Evolutionary conservation across 1,284 basidiomycete species (phyloP).

Genomic region (Fomitopsis schrenkii): DNA sequence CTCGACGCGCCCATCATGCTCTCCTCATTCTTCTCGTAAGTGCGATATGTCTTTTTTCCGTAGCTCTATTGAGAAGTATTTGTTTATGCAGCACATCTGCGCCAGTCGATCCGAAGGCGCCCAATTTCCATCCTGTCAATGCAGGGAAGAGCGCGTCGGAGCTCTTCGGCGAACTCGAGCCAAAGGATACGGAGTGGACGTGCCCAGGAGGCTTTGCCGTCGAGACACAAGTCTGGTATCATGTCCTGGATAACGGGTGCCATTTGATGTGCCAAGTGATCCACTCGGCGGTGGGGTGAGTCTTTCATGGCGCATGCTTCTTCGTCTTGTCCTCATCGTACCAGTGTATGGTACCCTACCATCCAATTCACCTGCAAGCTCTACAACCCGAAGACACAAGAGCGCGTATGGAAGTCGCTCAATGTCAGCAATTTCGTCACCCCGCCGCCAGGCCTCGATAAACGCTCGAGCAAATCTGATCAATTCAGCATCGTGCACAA

Average conservation of each 20-base stretch:
- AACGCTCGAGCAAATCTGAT: conserved; percentile 87
- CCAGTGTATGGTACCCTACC: conserved; percentile 87
- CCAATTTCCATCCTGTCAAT: conserved; percentile 79
- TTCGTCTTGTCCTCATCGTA: neutral
- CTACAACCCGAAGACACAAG: conserved; percentile 77
- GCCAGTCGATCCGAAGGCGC: conserved; percentile 58
- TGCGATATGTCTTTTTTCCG: conserved; percentile 16
- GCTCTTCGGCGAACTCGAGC: conserved; percentile 67
- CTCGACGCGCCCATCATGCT: conserved; percentile 46
- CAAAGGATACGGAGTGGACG: conserved; percentile 79
- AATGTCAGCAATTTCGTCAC: conserved; percentile 85
- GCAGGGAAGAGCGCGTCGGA: conserved; percentile 47
- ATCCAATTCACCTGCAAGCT: conserved; percentile 96
- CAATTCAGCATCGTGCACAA: conserved; percentile 83
- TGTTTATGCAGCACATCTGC: conserved; percentile 40
- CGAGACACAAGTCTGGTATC: conserved; percentile 93
- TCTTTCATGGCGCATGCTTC: conserved; percentile 15
- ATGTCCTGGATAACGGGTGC: conserved; percentile 79
- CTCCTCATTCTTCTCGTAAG: conserved; percentile 69
- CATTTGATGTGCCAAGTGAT: conserved; percentile 91
- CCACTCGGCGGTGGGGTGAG: conserved; percentile 92
- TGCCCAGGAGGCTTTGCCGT: conserved; percentile 85
- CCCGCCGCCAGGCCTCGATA: conserved; percentile 74
- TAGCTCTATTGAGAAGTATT: conserved; percentile 6
- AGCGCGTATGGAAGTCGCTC: conserved; percentile 85